Conservation (phyloP, 805 yeast species). For the Suhomyces prunicola region DNA sequence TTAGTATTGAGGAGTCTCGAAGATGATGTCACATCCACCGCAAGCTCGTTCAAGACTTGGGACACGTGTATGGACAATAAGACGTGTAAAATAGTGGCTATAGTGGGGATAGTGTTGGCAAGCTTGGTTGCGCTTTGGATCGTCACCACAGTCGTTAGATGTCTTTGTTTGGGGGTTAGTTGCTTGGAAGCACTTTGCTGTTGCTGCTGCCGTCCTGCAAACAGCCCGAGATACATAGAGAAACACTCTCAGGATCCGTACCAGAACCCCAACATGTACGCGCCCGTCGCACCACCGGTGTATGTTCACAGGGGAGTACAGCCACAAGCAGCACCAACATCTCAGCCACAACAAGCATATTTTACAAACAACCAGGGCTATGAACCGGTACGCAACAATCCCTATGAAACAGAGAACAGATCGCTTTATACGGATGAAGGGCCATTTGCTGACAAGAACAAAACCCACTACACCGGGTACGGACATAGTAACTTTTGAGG, state of each 20-base stretch:
- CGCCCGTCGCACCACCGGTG: constrained; percentile 14
- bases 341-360: constrained; percentile 13
- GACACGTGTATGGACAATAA: constrained; percentile 76
- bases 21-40: constrained; percentile 29
- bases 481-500: background rate
- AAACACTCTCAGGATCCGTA: constrained; percentile 19
- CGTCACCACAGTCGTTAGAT: constrained; percentile 50
- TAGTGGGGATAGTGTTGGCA: constrained; percentile 66
- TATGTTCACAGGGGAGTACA: constrained; percentile 9
- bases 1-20: constrained; percentile 3
- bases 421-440: constrained; percentile 7
- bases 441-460: constrained; percentile 7
- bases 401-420: background rate
- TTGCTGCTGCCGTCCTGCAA: constrained; percentile 42
- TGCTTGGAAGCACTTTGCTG: constrained; percentile 46
- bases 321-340: constrained; percentile 1
- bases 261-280: constrained; percentile 36
- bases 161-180: constrained; percentile 51
- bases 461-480: background rate
- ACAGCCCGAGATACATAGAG: constrained; percentile 10
- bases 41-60: constrained; percentile 63
- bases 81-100: constrained; percentile 72
- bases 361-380: constrained; percentile 12
- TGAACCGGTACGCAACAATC: constrained; percentile 8
- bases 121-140: constrained; percentile 54